A percentile compares a stretch with the other conserved stretches of the same genome.
phyloP scores from a whole-genome alignment of 176 grass and related monocot genomes.

The Urochloa ruziziensis region DNA sequence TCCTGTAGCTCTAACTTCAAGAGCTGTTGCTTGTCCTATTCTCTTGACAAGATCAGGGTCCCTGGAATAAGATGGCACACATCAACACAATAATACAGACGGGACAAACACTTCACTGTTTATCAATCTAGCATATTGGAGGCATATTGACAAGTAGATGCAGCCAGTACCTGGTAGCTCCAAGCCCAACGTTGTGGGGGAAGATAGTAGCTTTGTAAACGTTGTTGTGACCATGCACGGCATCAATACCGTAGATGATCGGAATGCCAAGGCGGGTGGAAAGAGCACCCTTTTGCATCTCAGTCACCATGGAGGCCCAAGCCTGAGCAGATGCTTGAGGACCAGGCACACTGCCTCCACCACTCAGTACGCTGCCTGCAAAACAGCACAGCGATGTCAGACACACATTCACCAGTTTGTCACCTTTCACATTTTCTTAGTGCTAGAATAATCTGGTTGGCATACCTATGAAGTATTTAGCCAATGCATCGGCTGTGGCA shows the following conservation, averaged over 20 bases:
- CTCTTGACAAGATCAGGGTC: slow-evolving; percentile 61
- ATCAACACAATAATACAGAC: neutral
- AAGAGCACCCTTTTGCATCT: slow-evolving; percentile 64
- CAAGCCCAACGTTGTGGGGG: slow-evolving; percentile 77
- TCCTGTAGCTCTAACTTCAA: slow-evolving; percentile 79
- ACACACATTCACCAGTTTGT: neutral
- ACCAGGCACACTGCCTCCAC: slow-evolving; percentile 71
- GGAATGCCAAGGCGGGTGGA: slow-evolving; percentile 78
- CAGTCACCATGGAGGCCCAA: slow-evolving; percentile 57
- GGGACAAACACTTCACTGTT: neutral
- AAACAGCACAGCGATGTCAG: slow-evolving; percentile 13
- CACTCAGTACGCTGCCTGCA: slow-evolving; percentile 76
- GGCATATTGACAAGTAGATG: neutral
- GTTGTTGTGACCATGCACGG: slow-evolving; percentile 79
- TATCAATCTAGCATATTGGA: neutral
- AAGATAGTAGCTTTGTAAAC: slow-evolving; percentile 74
- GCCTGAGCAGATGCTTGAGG: slow-evolving; percentile 55
- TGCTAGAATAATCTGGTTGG: neutral
- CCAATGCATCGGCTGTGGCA: slow-evolving; percentile 50
- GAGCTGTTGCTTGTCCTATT: slow-evolving; percentile 75
- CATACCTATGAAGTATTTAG: slow-evolving; percentile 74
- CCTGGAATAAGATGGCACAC: slow-evolving; percentile 14
- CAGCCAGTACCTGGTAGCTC: slow-evolving; percentile 60
- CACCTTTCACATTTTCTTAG: neutral
- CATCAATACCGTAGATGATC: slow-evolving; percentile 74